Percentiles rank a stretch among this genome's conserved stretches.
These are phyloP conservation scores for Alternaria consortialis DNA, from an alignment of 2,329 filamentous ascomycete species.

Conservation along the genomic window DNA sequence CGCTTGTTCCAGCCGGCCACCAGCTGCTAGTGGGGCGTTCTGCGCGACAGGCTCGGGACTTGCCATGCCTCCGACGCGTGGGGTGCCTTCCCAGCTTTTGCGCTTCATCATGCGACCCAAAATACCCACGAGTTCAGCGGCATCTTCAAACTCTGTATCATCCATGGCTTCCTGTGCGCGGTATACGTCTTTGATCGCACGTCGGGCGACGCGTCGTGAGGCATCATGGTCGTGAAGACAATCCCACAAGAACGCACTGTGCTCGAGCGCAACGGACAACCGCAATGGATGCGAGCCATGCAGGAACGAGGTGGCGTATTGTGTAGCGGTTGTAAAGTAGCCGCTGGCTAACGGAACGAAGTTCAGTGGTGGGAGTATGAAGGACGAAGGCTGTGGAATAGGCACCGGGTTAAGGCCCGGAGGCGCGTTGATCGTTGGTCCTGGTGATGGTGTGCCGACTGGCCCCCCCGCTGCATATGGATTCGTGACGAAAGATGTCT, in stretches of 20 bases:
- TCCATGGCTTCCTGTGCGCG: constrained; percentile 91
- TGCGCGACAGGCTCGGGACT: constrained; percentile 41
- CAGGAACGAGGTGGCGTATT: constrained; percentile 76
- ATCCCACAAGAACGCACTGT: constrained; percentile 91
- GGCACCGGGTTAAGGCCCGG: constrained; percentile 57
- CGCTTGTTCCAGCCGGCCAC: constrained; percentile 16
- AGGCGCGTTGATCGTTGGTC: constrained; percentile 53
- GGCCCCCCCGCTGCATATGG: constrained; percentile 55
- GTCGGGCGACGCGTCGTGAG: constrained; percentile 78
- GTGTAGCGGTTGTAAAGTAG: constrained; percentile 80
- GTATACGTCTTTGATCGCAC: constrained; percentile 89
- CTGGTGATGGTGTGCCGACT: constrained; percentile 53
- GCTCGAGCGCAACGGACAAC: constrained; percentile 89
- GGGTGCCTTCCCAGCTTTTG: constrained; percentile 51
- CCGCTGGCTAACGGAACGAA: constrained; percentile 84
- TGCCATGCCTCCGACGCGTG: constrained; percentile 41
- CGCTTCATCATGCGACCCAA: constrained; percentile 89
- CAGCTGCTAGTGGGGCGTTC: constrained; percentile 23
- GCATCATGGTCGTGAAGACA: constrained; percentile 83
- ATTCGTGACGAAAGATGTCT: constrained; percentile 62
- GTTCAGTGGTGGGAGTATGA: constrained; percentile 80
- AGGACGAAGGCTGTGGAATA: constrained; percentile 65
- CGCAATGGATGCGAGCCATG: constrained; percentile 90
- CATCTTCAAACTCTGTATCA: constrained; percentile 93
- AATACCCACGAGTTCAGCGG: constrained; percentile 85